Evolutionary conservation across 306 rosid species (phyloP).

Genomic region (Dalbergia oliveri): DNA sequence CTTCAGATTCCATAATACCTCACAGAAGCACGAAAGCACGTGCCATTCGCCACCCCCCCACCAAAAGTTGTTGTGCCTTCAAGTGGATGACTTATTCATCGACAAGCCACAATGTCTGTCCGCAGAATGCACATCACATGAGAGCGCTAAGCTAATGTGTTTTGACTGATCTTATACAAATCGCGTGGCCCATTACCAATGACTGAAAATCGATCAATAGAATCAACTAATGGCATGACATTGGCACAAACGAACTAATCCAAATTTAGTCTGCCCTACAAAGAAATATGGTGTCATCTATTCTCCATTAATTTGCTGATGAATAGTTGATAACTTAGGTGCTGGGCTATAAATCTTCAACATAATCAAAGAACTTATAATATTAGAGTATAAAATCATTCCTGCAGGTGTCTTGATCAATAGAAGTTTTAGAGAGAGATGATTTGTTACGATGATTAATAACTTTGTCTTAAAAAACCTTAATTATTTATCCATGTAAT

Average conservation of each 20-base stretch:
- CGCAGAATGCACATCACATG: constrained; percentile 8
- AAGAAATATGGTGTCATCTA: background rate
- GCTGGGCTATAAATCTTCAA: too few relatives aligned
- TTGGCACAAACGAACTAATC: background rate
- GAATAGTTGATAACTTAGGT: background rate
- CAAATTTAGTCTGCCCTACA: constrained; percentile 14
- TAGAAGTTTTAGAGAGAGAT: too few relatives aligned
- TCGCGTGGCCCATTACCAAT: background rate
- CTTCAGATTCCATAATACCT: too few relatives aligned
- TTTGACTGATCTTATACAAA: background rate
- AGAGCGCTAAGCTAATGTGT: constrained; percentile 3
- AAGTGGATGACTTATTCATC: constrained; percentile 5
- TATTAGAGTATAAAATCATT: too few relatives aligned
- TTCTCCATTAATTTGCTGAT: background rate
- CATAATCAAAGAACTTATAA: too few relatives aligned
- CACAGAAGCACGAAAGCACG: too few relatives aligned
- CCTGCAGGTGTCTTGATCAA: too few relatives aligned
- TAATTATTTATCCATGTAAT: too few relatives aligned
- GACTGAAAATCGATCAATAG: background rate
- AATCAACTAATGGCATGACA: background rate
- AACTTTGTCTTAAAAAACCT: background rate
- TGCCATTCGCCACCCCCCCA: too few relatives aligned
- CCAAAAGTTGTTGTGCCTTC: too few relatives aligned
- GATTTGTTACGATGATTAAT: too few relatives aligned
- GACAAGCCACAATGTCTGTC: constrained; percentile 40